Evolutionary conservation across 2,329 filamentous ascomycete genomes (phyloP).

Genomic region (Paracorniculantispora psalliotae): DNA sequence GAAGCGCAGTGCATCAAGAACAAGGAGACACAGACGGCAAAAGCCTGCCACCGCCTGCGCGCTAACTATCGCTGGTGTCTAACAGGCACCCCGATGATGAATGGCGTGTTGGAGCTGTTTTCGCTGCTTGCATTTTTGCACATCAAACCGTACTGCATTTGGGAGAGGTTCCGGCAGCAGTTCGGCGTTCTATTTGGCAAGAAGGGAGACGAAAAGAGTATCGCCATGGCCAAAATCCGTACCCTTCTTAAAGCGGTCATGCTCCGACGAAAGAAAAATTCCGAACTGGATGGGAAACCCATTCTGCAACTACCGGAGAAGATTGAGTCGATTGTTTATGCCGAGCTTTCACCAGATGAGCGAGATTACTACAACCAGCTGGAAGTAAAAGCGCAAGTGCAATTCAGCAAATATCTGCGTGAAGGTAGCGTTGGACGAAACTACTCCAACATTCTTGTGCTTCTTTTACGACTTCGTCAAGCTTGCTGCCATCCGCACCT

Average conservation of each 20-base stretch:
- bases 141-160: slow-evolving; percentile 68
- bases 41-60: slow-evolving; percentile 61
- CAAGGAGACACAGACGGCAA: slow-evolving; percentile 63
- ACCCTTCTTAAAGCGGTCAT: slow-evolving; percentile 74
- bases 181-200: slow-evolving; percentile 38
- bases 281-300: slow-evolving; percentile 72
- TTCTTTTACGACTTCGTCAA: slow-evolving; percentile 78
- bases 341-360: slow-evolving; percentile 69
- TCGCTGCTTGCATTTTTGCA: slow-evolving; percentile 72
- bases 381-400: slow-evolving; percentile 60
- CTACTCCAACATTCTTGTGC: slow-evolving; percentile 75
- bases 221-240: slow-evolving; percentile 68
- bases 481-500: slow-evolving; percentile 43
- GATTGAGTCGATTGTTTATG: slow-evolving; percentile 69
- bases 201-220: slow-evolving; percentile 46
- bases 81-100: slow-evolving; percentile 86
- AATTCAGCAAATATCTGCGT: slow-evolving; percentile 73
- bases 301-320: slow-evolving; percentile 73
- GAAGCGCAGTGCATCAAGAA: slow-evolving; percentile 85
- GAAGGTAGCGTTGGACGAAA: slow-evolving; percentile 60
- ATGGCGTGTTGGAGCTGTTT: slow-evolving; percentile 71
- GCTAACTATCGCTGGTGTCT: slow-evolving; percentile 74
- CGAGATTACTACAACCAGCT: slow-evolving; percentile 72
- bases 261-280: slow-evolving; percentile 76
- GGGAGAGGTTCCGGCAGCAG: slow-evolving; percentile 53